Base-by-base conservation (phyloP, 2,329 filamentous ascomycete species). In the Orbilia ellipsospora region DNA sequence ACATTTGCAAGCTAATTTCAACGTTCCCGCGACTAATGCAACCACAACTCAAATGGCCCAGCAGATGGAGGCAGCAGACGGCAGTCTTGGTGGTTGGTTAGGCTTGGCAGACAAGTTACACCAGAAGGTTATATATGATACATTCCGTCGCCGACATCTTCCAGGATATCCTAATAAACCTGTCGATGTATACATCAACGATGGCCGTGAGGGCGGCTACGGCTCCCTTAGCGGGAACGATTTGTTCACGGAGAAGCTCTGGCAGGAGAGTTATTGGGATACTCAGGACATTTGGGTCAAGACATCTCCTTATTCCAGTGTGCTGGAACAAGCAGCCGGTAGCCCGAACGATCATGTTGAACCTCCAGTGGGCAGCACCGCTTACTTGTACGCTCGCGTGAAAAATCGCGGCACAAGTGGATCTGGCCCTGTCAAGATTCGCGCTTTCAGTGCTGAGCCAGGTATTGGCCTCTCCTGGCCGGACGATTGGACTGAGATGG, bases 181-280 rank as follows among this genome's bases (percentile, higher is more conserved):
- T 40, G 54, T 56, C 20, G 54, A 56, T 56, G 31, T 56, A 36
- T 56, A 56, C 54, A 56, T 56, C 31, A 56, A 56, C 16, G 54
- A 56, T 56, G 54, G 54, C 18, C 54, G 54, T 26, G 54, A 56
- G 54, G 54, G 54, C 18, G 54, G 54, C 31, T 56, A 56, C 54
- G 54, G 54, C 20, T 56, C 54, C 54, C 26, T 26, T 16, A 56
- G 54, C 26, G 54, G 54, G 23, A 36, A 36, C 7, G 54, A 56
- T 13, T 16, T 56, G 31, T 56, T 56, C 54, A 56, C 54, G 3
- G 54, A 56, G 23, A 40, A 56, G n/a, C 54, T 56, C 31, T 56
- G 54, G 54, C 54, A 56, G 40, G 54, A 56, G 26, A 56, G 26
- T 56, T 56, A 36, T 13, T 56, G 54, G 54, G 54, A 56, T 56